These are phyloP conservation scores for Mycena filopes DNA, from an alignment of 768 basidiomycete species.

Conservation along the genomic window DNA sequence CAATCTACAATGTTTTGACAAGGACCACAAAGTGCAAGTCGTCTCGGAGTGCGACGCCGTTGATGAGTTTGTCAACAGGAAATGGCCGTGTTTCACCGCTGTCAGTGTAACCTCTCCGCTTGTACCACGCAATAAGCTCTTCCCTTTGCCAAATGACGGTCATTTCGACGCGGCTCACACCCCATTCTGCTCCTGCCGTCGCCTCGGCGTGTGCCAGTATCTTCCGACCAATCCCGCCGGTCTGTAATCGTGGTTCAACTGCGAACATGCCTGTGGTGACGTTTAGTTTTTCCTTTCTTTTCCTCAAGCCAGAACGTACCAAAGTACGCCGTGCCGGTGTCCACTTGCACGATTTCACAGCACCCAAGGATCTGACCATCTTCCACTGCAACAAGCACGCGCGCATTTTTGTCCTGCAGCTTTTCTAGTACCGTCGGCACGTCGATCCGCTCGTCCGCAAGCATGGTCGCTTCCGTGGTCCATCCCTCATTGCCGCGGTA, in stretches of 20 bases:
- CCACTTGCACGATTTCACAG: constrained; percentile 12
- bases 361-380: constrained; percentile 11
- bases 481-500: constrained; percentile 18
- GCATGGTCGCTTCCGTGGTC: constrained; percentile 15
- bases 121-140: constrained; percentile 15
- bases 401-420: neutral
- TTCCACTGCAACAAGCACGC: constrained; percentile 17
- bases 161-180: constrained; percentile 7
- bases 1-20: constrained; percentile 5
- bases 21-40: constrained; percentile 20
- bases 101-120: constrained; percentile 5
- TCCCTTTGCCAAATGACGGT: constrained; percentile 7
- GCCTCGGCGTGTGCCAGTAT: constrained; percentile 18
- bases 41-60: constrained; percentile 13
- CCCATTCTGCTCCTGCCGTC: constrained; percentile 8
- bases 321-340: constrained; percentile 8
- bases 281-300: too few relatives aligned
- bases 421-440: neutral
- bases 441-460: constrained; percentile 13
- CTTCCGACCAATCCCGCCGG: constrained; percentile 11
- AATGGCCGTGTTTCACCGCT: constrained; percentile 19
- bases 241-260: constrained; percentile 21
- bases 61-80: neutral
- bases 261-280: neutral
- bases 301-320: too few relatives aligned